Percentiles rank a stretch among this genome's conserved stretches.
phyloP scores from a whole-genome alignment of 768 basidiomycete genomes.

The Agaricus blazei region DNA sequence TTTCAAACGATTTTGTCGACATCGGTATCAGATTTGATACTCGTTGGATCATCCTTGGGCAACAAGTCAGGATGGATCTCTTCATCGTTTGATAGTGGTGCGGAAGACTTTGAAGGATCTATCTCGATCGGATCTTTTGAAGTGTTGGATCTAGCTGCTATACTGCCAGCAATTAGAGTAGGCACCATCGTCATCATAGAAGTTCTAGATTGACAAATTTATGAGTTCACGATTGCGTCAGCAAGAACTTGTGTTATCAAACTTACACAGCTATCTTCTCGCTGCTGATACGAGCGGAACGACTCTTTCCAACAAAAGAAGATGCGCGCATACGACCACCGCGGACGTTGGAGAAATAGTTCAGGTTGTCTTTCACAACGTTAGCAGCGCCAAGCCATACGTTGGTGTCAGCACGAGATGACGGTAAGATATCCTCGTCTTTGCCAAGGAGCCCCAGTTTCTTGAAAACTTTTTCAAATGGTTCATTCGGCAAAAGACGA shows the following conservation, averaged over 20 bases:
- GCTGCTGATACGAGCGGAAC: constrained; percentile 51
- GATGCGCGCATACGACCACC: constrained; percentile 87
- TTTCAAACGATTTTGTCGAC: neutral
- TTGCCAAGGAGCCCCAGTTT: constrained; percentile 54
- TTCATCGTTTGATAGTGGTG: constrained; percentile 81
- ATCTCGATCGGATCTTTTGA: constrained; percentile 69
- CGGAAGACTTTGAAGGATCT: constrained; percentile 77
- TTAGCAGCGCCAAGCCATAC: constrained; percentile 79
- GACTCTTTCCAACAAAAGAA: constrained; percentile 79
- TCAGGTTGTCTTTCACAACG: constrained; percentile 81
- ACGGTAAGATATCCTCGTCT: constrained; percentile 62
- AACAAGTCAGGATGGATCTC: constrained; percentile 84
- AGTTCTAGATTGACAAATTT: constrained; percentile 17
- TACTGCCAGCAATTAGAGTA: constrained; percentile 35
- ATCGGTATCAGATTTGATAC: constrained; percentile 5
- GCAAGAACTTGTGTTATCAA: neutral
- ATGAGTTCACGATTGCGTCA: neutral
- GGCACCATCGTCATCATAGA: constrained; percentile 48
- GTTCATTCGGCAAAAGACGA: constrained; percentile 75
- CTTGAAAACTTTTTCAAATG: constrained; percentile 58
- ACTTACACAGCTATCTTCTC: constrained; percentile 44
- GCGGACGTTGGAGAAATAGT: constrained; percentile 75
- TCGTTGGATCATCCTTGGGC: constrained; percentile 54
- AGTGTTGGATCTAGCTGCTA: constrained; percentile 58
- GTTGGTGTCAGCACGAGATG: constrained; percentile 49